phyloP scores from a whole-genome alignment of 2,329 filamentous ascomycete genomes.

The Curvularia verruculosa region DNA sequence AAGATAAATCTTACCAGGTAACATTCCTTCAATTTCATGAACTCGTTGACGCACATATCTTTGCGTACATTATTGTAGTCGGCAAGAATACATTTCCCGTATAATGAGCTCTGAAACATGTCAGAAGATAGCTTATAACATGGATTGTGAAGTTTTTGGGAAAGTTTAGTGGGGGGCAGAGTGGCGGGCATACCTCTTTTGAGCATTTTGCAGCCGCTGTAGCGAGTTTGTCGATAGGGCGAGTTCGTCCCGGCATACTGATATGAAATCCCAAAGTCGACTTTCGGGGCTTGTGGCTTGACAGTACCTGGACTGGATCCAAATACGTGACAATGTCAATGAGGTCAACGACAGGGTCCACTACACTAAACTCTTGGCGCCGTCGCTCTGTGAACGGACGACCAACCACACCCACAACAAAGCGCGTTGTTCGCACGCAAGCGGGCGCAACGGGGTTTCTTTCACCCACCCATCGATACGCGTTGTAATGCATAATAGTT shows the following conservation, averaged over 20 bases:
- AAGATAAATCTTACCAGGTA: slow-evolving; percentile 69
- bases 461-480: slow-evolving; percentile 21
- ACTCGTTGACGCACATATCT: slow-evolving; percentile 87
- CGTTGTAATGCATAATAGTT: slow-evolving; percentile 36
- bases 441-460: slow-evolving; percentile 11
- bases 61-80: slow-evolving; percentile 92
- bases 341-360: slow-evolving; percentile 18
- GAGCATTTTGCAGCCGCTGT: slow-evolving; percentile 69
- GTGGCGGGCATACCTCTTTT: slow-evolving; percentile 59
- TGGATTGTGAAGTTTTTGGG: not conserved
- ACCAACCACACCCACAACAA: slow-evolving; percentile 36
- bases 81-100: slow-evolving; percentile 87
- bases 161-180: slow-evolving; percentile 2
- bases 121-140: not conserved
- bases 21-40: slow-evolving; percentile 84
- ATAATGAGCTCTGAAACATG: slow-evolving; percentile 70
- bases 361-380: slow-evolving; percentile 26
- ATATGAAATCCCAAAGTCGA: not conserved
- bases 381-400: slow-evolving; percentile 21
- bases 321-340: slow-evolving; percentile 6
- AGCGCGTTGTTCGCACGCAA: slow-evolving; percentile 31
- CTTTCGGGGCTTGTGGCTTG: not conserved
- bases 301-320: not conserved
- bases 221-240: slow-evolving; percentile 73
- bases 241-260: slow-evolving; percentile 51